Conservation (phyloP, 768 basidiomycete genomes). For the Lyophyllum decastes region DNA sequence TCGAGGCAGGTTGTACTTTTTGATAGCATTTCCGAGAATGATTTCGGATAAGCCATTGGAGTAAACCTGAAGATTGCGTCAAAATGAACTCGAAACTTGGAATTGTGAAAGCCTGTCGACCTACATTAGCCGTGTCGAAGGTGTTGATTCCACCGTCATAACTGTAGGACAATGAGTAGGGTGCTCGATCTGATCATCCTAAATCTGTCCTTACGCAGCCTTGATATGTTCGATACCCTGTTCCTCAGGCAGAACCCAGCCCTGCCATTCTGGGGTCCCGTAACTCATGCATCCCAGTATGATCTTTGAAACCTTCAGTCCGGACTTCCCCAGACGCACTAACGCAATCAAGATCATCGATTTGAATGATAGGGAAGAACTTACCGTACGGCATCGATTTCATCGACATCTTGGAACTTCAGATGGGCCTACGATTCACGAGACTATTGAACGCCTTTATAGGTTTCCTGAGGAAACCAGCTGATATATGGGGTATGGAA, state of each 20-base stretch:
- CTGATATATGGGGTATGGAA: background rate
- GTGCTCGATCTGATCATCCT: background rate
- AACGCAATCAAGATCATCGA: too few species aligned
- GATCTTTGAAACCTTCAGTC: conserved; percentile 60
- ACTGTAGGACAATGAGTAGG: conserved; percentile 20
- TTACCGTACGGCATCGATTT: background rate
- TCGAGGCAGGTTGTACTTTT: conserved; percentile 62
- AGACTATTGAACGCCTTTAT: background rate
- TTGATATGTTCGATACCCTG: conserved; percentile 57
- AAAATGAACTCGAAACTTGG: background rate
- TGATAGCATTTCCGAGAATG: conserved; percentile 73
- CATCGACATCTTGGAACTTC: background rate
- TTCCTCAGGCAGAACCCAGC: conserved; percentile 47
- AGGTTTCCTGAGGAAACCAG: background rate
- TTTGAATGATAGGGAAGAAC: background rate
- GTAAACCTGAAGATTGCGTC: conserved; percentile 44
- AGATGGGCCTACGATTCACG: background rate
- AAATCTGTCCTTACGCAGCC: conserved; percentile 42
- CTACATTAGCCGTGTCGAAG: conserved; percentile 51
- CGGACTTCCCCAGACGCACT: background rate
- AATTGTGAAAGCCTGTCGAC: background rate
- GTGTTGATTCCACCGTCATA: conserved; percentile 66
- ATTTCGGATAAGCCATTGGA: conserved; percentile 67
- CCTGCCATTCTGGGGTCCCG: conserved; percentile 49
- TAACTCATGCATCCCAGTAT: conserved; percentile 70